Evolutionary conservation across 768 basidiomycete species (phyloP).

Genomic region (Cantharellus cinnabarinus): DNA sequence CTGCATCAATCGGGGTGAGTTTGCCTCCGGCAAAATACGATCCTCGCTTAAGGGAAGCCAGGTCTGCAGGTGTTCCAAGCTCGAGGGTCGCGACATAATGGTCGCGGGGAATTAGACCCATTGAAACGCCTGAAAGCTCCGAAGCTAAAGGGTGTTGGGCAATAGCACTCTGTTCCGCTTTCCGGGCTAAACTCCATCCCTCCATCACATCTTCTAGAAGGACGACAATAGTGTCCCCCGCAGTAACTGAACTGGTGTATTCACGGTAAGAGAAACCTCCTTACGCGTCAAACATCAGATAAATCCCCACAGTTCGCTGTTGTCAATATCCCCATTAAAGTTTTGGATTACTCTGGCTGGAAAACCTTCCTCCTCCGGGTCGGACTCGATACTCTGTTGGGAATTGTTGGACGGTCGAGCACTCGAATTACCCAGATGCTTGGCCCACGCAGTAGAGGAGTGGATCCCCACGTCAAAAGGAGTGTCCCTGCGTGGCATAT

Average conservation of each 20-base stretch:
- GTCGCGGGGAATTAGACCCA: slow-evolving; percentile 45
- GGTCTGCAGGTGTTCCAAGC: slow-evolving; percentile 31
- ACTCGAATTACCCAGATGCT: slow-evolving; percentile 20
- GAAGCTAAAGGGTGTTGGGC: background rate
- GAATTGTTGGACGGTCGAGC: slow-evolving; percentile 12
- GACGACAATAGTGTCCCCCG: slow-evolving; percentile 52
- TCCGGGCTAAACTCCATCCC: slow-evolving; percentile 54
- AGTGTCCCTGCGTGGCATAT: too few relatives aligned
- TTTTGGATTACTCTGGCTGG: slow-evolving; percentile 50
- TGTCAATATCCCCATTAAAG: slow-evolving; percentile 59
- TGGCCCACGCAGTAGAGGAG: slow-evolving; percentile 59
- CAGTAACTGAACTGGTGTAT: slow-evolving; percentile 25
- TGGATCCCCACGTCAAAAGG: slow-evolving; percentile 29
- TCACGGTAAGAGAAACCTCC: background rate
- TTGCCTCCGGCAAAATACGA: background rate
- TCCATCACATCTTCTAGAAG: slow-evolving; percentile 52
- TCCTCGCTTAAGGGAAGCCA: slow-evolving; percentile 24
- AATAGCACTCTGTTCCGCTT: too few relatives aligned
- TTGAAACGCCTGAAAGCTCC: slow-evolving; percentile 25
- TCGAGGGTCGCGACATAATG: slow-evolving; percentile 41
- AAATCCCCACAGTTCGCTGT: slow-evolving; percentile 32
- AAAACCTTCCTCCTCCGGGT: slow-evolving; percentile 15
- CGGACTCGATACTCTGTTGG: slow-evolving; percentile 24
- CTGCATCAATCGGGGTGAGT: too few relatives aligned
- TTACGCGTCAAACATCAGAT: background rate